phyloP scores from a whole-genome alignment of 169 alveolate genomes.

The Cyclospora cayetanensis region DNA sequence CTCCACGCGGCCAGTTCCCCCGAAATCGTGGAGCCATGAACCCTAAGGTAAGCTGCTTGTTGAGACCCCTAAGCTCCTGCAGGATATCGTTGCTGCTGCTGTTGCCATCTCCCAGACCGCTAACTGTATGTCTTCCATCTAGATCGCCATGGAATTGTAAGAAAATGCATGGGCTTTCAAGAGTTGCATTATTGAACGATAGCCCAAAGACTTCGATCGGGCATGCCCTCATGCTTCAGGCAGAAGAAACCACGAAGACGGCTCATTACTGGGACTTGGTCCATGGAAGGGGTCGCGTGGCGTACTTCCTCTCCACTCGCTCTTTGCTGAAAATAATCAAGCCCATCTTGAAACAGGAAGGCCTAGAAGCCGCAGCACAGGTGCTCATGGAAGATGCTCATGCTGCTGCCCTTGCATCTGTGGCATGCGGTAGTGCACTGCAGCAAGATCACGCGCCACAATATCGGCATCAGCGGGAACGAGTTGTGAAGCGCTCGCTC shows the following conservation, averaged over 20 bases:
- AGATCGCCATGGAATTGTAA: too few species aligned
- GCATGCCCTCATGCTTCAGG: background rate
- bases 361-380: slow-evolving; percentile 27
- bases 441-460: background rate
- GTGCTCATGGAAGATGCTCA: slow-evolving; percentile 32
- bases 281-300: slow-evolving; percentile 46
- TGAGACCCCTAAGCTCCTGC: too few species aligned
- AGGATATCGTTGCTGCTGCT: too few species aligned
- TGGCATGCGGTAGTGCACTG: background rate
- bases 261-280: slow-evolving; percentile 49
- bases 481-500: background rate
- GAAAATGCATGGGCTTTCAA: too few species aligned
- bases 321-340: background rate
- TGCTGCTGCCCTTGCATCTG: slow-evolving; percentile 6
- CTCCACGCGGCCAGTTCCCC: too few species aligned
- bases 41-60: too few species aligned
- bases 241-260: background rate
- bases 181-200: too few species aligned
- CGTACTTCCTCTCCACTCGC: slow-evolving; percentile 19
- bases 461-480: background rate
- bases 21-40: too few species aligned
- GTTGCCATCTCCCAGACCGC: too few species aligned
- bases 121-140: too few species aligned
- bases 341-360: slow-evolving; percentile 33
- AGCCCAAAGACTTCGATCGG: too few species aligned